A percentile compares a stretch with the other conserved stretches of the same genome.
Evolutionary conservation across 2,329 filamentous ascomycete species (phyloP).

Genomic region (Colletotrichum navitas): DNA sequence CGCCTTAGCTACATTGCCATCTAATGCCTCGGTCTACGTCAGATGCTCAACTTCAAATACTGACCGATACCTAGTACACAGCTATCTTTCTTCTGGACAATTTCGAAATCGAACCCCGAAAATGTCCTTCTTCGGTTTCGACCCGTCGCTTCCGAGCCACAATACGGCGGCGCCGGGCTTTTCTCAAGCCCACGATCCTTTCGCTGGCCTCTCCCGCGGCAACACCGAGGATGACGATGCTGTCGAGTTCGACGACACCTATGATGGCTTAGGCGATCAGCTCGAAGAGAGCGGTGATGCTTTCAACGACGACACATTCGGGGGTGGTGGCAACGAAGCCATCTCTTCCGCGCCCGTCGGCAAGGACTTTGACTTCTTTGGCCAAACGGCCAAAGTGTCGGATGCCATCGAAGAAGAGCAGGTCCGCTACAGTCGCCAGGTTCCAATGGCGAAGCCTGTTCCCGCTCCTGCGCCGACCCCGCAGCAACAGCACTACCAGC

Average conservation of each 20-base stretch:
- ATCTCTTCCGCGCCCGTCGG: conserved; percentile 70
- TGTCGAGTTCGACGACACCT: conserved; percentile 93
- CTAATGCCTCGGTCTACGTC: conserved; percentile 19
- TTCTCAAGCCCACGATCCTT: conserved; percentile 85
- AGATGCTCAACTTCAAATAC: conserved; percentile 21
- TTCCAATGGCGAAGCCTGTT: conserved; percentile 64
- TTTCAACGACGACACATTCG: conserved; percentile 98
- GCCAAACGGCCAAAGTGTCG: conserved; percentile 88
- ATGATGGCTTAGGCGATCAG: conserved; percentile 92
- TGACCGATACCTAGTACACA: conserved; percentile 36
- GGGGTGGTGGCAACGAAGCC: conserved; percentile 54
- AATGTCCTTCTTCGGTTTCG: conserved; percentile 96
- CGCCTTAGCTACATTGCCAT: not conserved
- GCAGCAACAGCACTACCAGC: conserved; percentile 49
- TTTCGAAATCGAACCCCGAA: conserved; percentile 42
- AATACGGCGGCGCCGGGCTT: conserved; percentile 82
- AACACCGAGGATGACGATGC: conserved; percentile 70
- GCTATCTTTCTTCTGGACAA: conserved; percentile 24
- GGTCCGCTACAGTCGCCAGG: conserved; percentile 82
- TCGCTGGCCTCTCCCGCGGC: conserved; percentile 80
- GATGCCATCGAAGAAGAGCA: conserved; percentile 93
- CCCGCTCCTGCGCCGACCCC: conserved; percentile 47
- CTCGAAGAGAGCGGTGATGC: conserved; percentile 93
- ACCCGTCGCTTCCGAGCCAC: conserved; percentile 76
- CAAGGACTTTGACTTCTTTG: conserved; percentile 98